Conservation (phyloP, 306 rosid species). For the Castanea mollissima region DNA sequence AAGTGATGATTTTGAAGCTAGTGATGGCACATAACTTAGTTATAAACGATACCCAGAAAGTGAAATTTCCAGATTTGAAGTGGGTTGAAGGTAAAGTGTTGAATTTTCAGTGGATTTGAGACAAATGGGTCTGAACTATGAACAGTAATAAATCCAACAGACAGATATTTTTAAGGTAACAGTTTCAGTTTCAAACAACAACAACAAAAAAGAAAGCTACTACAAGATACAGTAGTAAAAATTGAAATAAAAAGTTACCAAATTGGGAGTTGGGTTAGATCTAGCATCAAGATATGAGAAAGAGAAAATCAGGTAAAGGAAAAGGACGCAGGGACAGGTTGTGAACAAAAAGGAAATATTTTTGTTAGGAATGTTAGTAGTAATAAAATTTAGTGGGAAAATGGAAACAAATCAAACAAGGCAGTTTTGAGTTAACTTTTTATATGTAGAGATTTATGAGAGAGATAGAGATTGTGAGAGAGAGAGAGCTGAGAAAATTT, state of each 20-base stretch:
- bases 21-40: not conserved
- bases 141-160: not conserved
- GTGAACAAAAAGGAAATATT: not conserved
- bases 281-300: conserved; percentile 19
- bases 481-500: not conserved
- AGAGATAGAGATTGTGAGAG: not conserved
- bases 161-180: not conserved
- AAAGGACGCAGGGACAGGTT: not conserved
- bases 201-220: conserved; percentile 4
- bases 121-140: conserved; percentile 14
- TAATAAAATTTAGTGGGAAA: too few species aligned
- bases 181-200: not conserved
- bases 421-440: not conserved
- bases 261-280: conserved; percentile 25
- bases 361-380: not conserved
- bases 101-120: conserved; percentile 1
- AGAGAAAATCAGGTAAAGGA: conserved; percentile 1
- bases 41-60: conserved; percentile 16
- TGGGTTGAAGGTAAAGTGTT: not conserved
- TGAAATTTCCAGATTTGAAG: conserved; percentile 9
- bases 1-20: not conserved
- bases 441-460: not conserved
- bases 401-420: not conserved
- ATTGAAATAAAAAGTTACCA: conserved; percentile 7
- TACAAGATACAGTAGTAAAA: not conserved